phyloP scores from a whole-genome alignment of 2,329 filamentous ascomycete species.

The Raffaelea arxii region DNA sequence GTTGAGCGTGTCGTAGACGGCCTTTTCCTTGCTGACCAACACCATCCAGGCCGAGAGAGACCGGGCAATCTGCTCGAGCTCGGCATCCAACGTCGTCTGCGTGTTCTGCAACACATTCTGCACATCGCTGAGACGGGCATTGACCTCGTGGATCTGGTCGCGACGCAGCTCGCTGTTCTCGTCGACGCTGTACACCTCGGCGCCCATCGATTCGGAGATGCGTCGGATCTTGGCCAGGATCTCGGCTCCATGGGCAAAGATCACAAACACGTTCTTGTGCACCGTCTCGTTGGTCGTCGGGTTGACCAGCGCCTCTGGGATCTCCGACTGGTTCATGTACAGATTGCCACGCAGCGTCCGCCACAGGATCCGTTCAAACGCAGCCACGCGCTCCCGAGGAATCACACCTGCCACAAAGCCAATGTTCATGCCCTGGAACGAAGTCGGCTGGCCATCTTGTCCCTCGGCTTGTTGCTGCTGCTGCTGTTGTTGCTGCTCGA shows the following conservation, averaged over 20 bases:
- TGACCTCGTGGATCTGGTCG: conserved; percentile 96
- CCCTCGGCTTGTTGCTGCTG: conserved; percentile 14
- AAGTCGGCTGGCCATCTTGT: conserved; percentile 45
- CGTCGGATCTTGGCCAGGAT: conserved; percentile 98
- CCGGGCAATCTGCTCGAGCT: conserved; percentile 86
- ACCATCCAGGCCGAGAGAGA: conserved; percentile 96
- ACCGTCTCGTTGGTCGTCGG: conserved; percentile 85
- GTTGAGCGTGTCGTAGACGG: conserved; percentile 91
- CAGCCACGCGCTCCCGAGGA: conserved; percentile 79
- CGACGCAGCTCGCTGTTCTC: conserved; percentile 93
- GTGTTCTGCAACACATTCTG: conserved; percentile 91
- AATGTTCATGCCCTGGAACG: conserved; percentile 97
- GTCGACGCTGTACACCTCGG: conserved; percentile 92
- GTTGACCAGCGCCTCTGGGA: conserved; percentile 84
- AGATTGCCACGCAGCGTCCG: conserved; percentile 92
- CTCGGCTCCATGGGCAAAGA: conserved; percentile 97
- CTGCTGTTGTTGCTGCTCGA: conserved; percentile 64
- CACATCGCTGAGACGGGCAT: conserved; percentile 82
- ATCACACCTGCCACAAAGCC: conserved; percentile 97
- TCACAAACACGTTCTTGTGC: conserved; percentile 98
- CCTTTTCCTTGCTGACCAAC: conserved; percentile 95
- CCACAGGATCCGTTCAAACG: conserved; percentile 97
- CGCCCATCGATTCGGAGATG: conserved; percentile 94
- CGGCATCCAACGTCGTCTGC: conserved; percentile 84
- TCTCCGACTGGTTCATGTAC: conserved; percentile 99